Evolutionary conservation across 2,329 filamentous ascomycete genomes (phyloP).

Genomic region (Malbranchea zuffiana): DNA sequence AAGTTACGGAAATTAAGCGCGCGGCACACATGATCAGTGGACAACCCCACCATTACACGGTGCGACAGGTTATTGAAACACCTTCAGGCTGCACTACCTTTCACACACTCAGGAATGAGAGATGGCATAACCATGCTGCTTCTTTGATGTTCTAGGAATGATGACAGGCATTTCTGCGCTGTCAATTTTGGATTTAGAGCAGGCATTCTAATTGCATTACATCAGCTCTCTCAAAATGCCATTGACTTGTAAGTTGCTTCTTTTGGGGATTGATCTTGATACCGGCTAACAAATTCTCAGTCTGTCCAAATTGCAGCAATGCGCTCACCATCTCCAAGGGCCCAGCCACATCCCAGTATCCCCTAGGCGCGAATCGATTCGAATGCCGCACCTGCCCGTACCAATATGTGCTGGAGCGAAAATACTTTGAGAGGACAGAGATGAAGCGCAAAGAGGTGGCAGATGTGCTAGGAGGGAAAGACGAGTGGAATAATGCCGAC

Average conservation of each 20-base stretch:
- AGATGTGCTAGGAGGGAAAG: conserved; percentile 78
- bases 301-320: conserved; percentile 42
- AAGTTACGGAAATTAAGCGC: conserved; percentile 9
- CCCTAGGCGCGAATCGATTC: conserved; percentile 59
- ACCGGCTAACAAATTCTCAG: conserved; percentile 20
- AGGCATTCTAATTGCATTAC: neutral
- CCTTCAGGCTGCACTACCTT: neutral
- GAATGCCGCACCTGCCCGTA: conserved; percentile 95
- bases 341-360: conserved; percentile 28
- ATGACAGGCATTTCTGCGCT: conserved; percentile 4
- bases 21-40: conserved; percentile 5
- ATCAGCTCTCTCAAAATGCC: conserved; percentile 22
- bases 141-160: conserved; percentile 2
- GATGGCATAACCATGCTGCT: neutral
- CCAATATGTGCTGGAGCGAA: conserved; percentile 67
- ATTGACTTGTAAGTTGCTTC: conserved; percentile 27
- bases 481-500: conserved; percentile 84
- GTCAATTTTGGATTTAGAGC: neutral
- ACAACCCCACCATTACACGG: conserved; percentile 4
- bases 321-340: conserved; percentile 37
- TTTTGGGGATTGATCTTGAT: conserved; percentile 1
- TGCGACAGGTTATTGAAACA: conserved; percentile 5
- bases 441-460: conserved; percentile 82
- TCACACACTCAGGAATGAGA: neutral
- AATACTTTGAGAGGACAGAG: conserved; percentile 66